Conservation (phyloP, 2,329 filamentous ascomycete genomes). For the Claviceps pazoutovae region DNA sequence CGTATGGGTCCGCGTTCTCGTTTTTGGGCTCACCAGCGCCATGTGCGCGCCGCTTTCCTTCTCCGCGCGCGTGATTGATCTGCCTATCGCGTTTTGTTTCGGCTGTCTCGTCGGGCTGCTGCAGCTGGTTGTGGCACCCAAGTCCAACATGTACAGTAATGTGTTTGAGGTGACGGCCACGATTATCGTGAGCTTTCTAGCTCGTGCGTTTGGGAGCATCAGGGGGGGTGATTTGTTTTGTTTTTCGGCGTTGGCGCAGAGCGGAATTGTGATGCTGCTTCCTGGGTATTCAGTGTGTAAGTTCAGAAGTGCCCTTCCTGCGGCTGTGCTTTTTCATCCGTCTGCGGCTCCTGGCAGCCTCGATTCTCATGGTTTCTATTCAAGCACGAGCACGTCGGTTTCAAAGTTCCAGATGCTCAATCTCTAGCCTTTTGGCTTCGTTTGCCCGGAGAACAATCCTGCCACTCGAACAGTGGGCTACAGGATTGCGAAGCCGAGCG, state of each 20-base stretch:
- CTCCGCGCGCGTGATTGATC: conserved; percentile 53
- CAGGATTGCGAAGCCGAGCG: no score
- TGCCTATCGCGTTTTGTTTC: conserved; percentile 57
- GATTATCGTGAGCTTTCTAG: conserved; percentile 47
- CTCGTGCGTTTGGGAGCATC: conserved; percentile 50
- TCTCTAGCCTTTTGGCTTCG: no score
- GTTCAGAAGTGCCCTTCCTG: conserved; percentile 7
- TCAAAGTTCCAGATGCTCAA: no score
- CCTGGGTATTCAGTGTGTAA: conserved; percentile 48
- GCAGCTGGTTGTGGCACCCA: conserved; percentile 55
- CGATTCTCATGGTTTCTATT: neutral
- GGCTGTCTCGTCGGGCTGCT: conserved; percentile 57
- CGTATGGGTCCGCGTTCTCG: conserved; percentile 38
- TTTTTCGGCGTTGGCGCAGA: conserved; percentile 51
- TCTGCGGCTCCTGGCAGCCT: no score
- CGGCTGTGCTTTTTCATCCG: neutral
- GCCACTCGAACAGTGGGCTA: no score
- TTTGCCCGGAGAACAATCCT: no score
- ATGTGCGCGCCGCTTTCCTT: conserved; percentile 66
- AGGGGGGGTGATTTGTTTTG: conserved; percentile 38
- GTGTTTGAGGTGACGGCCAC: conserved; percentile 51
- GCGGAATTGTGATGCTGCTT: conserved; percentile 51
- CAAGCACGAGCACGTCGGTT: no score
- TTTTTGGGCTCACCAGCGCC: conserved; percentile 61
- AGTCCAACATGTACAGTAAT: conserved; percentile 53